Evolutionary conservation across 2,329 filamentous ascomycete species (phyloP).

Genomic region (Chaetomium sp.): DNA sequence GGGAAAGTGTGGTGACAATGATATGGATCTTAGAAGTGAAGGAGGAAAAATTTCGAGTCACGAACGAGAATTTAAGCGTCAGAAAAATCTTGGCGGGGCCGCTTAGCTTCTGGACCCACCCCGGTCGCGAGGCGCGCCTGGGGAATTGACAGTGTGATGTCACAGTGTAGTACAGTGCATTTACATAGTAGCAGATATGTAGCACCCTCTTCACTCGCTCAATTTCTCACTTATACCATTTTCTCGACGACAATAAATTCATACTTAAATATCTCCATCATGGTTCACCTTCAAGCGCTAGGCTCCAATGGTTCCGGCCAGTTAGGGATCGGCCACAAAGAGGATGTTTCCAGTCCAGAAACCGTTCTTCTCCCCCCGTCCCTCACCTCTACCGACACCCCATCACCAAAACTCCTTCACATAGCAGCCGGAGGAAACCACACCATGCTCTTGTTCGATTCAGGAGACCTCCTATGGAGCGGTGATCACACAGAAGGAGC

Average conservation of each 20-base stretch:
- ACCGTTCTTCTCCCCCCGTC: conserved; percentile 49
- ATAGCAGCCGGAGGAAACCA: conserved; percentile 74
- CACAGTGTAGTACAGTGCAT: too few species aligned
- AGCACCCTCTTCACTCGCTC: too few species aligned
- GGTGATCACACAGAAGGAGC: conserved; percentile 54
- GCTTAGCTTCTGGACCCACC: not conserved
- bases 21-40: not conserved
- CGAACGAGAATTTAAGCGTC: conserved; percentile 5
- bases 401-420: conserved; percentile 21
- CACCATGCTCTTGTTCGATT: conserved; percentile 62
- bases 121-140: too few species aligned
- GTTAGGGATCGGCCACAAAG: conserved; percentile 62
- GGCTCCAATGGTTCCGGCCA: conserved; percentile 75
- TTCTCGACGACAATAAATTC: not conserved
- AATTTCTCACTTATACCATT: not conserved
- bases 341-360: conserved; percentile 64
- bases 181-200: too few species aligned
- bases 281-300: conserved; percentile 36
- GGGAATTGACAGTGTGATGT: too few species aligned
- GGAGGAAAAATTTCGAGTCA: conserved; percentile 8
- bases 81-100: not conserved
- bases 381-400: conserved; percentile 12
- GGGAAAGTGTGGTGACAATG: too few species aligned
- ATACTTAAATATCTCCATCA: not conserved
- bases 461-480: conserved; percentile 56